A percentile compares a stretch with the other conserved stretches of the same genome.
Evolutionary conservation across 2,329 filamentous ascomycete genomes (phyloP).

Genomic region (Alternaria sp.): DNA sequence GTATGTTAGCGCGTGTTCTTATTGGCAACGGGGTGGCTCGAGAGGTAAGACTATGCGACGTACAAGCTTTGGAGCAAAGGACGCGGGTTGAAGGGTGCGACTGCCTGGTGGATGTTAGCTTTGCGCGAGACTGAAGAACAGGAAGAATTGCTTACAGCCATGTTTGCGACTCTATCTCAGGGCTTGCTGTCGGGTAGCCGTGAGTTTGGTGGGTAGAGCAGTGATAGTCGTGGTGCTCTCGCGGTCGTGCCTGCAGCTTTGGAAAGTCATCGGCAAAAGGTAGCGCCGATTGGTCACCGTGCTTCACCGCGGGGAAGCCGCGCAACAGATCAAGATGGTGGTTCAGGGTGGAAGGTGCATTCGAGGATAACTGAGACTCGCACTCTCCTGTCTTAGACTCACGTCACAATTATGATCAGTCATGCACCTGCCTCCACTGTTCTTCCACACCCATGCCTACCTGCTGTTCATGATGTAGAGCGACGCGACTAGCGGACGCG

Average conservation of each 20-base stretch:
- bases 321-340: background rate
- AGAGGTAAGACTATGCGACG: slow-evolving; percentile 45
- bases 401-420: background rate
- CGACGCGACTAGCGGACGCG: slow-evolving; percentile 12
- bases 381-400: background rate
- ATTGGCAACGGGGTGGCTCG: background rate
- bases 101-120: slow-evolving; percentile 32
- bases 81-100: slow-evolving; percentile 94
- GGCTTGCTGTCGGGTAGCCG: background rate
- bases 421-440: too few relatives aligned
- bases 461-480: background rate
- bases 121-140: background rate
- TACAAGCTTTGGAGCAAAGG: slow-evolving; percentile 94
- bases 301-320: slow-evolving; percentile 11
- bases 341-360: background rate
- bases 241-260: slow-evolving; percentile 19
- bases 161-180: slow-evolving; percentile 30
- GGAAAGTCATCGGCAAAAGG: slow-evolving; percentile 20
- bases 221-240: background rate
- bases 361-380: background rate
- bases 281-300: slow-evolving; percentile 11
- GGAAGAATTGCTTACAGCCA: slow-evolving; percentile 44
- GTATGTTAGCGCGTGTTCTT: slow-evolving; percentile 12
- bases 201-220: slow-evolving; percentile 2
- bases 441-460: background rate